Conservation (phyloP, 345 rosid species). For the Rhizophora mangle region DNA sequence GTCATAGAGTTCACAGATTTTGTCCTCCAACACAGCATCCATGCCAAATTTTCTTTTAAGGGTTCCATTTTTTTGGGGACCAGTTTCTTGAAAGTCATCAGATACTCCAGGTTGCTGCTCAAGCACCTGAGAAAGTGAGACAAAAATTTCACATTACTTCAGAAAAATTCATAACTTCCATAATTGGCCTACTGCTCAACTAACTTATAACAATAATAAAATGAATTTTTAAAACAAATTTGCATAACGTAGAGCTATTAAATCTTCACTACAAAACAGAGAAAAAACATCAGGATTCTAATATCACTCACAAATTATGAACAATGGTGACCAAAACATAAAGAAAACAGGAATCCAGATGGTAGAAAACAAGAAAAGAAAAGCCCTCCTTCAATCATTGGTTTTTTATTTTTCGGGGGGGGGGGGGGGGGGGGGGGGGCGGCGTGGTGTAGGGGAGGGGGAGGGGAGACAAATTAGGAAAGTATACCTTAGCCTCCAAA, state of each 20-base stretch:
- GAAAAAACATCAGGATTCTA: background rate
- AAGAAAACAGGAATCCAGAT: background rate
- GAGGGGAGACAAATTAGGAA: background rate
- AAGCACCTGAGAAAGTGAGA: conserved; percentile 20
- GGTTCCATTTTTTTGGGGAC: conserved; percentile 19
- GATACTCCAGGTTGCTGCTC: conserved; percentile 17
- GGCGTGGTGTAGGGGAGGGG: no score
- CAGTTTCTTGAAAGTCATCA: conserved; percentile 20
- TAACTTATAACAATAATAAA: background rate
- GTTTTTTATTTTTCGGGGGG: no score
- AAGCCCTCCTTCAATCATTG: no score
- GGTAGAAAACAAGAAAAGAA: background rate
- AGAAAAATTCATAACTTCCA: background rate
- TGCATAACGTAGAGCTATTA: no score
- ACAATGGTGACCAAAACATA: background rate
- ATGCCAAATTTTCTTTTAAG: conserved; percentile 15
- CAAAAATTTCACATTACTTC: background rate
- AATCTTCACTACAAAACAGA: background rate
- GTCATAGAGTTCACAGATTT: conserved; percentile 42
- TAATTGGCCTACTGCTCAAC: background rate
- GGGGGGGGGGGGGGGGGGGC: background rate
- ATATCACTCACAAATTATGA: background rate
- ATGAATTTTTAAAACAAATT: no score
- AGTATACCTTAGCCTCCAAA: conserved; percentile 28
- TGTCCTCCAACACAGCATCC: conserved; percentile 34